Evolutionary conservation across 1,139 yeast genomes (phyloP).

Genomic region (Diutina rugosa): DNA sequence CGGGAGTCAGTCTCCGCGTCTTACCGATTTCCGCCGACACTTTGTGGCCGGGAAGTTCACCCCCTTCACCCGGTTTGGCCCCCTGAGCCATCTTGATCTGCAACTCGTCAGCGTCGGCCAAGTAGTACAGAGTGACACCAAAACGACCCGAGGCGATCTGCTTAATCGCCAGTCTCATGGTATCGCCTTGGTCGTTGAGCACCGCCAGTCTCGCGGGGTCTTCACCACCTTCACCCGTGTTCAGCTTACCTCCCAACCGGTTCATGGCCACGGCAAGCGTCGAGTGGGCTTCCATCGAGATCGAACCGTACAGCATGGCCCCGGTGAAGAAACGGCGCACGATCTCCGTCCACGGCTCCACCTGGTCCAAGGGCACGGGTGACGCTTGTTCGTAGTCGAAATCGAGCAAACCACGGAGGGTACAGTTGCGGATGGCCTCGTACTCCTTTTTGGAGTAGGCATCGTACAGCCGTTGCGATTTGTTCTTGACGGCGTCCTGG

Average conservation of each 20-base stretch:
- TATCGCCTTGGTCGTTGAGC: conserved; percentile 68
- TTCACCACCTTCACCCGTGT: conserved; percentile 99
- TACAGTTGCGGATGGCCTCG: conserved; percentile 87
- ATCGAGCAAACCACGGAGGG: conserved; percentile 86
- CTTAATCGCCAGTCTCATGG: conserved; percentile 96
- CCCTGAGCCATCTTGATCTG: conserved; percentile 99
- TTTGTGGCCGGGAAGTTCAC: conserved; percentile 94
- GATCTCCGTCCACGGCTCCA: conserved; percentile 99
- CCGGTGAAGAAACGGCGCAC: conserved; percentile 96
- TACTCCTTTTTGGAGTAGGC: conserved; percentile 81
- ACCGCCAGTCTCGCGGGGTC: conserved; percentile 83
- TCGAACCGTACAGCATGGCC: conserved; percentile 98
- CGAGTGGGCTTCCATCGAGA: conserved; percentile 96
- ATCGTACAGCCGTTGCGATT: conserved; percentile 85
- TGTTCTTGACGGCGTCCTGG: conserved; percentile 95
- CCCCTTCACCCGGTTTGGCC: conserved; percentile 99
- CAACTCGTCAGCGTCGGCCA: conserved; percentile 93
- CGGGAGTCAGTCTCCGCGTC: conserved; percentile 94
- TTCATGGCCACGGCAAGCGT: conserved; percentile 98
- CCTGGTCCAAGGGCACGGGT: conserved; percentile 90
- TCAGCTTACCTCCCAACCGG: conserved; percentile 92
- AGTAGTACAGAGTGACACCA: conserved; percentile 91
- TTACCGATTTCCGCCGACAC: conserved; percentile 82
- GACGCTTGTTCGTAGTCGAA: conserved; percentile 62
- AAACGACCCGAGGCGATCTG: conserved; percentile 97